A percentile compares a stretch with the other conserved stretches of the same genome.
Evolutionary conservation across 78 protist species (phyloP).

Genomic region (Dictyostelium capitatum): DNA sequence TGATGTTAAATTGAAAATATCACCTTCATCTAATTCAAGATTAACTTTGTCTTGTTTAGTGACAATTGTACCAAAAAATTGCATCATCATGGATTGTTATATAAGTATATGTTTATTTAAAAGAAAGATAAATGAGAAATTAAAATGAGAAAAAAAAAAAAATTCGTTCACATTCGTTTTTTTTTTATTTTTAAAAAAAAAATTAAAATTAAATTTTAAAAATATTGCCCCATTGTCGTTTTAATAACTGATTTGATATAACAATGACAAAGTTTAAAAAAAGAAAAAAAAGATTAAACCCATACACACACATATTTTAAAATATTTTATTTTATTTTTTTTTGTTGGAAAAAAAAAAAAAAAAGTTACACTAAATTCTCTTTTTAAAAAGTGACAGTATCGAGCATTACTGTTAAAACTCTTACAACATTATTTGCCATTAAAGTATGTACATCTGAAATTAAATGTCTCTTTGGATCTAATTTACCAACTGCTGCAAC

Average conservation of each 20-base stretch:
- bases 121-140: neutral
- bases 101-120: neutral
- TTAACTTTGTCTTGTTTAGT: neutral
- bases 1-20: constrained; percentile 17
- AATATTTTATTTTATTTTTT: neutral
- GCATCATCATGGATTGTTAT: constrained; percentile 18
- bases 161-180: neutral
- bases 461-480: constrained; percentile 96
- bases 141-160: neutral
- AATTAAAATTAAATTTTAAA: neutral
- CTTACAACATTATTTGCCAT: constrained; percentile 97
- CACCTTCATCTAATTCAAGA: constrained; percentile 32
- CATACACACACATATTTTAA: neutral
- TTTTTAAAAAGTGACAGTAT: constrained; percentile 95
- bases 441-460: constrained; percentile 87
- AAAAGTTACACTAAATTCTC: too few species aligned
- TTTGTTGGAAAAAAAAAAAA: too few species aligned
- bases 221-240: neutral
- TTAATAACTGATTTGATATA: too few species aligned
- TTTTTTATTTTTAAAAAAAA: neutral
- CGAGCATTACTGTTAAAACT: constrained; percentile 97
- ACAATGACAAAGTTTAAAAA: too few species aligned
- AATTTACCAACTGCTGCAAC: constrained; percentile 86
- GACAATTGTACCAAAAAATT: constrained; percentile 9
- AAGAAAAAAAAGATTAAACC: neutral